Percentiles rank a stretch among this genome's conserved stretches.
Conservation (phyloP, 2,329 filamentous ascomycete genomes). For the Colletotrichum noveboracense region DNA sequence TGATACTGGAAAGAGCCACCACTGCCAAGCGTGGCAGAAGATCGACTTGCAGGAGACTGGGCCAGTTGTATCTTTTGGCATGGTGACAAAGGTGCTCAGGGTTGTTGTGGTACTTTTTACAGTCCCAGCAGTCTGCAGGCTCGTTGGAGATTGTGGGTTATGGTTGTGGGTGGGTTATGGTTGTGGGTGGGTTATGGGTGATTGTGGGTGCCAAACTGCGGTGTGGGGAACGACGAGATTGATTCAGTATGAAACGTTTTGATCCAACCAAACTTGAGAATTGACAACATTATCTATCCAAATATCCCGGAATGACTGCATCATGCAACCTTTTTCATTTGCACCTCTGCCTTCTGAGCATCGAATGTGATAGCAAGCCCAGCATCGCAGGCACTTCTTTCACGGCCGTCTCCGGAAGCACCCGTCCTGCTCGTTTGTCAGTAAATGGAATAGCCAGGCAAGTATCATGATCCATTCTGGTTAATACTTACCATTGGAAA, state of each 20-base stretch:
- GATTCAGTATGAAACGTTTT: no score
- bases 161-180: no score
- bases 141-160: no score
- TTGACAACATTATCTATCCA: background rate
- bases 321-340: background rate
- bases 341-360: background rate
- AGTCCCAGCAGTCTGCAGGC: no score
- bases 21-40: background rate
- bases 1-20: background rate
- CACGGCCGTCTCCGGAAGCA: background rate
- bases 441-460: background rate
- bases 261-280: no score
- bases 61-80: background rate
- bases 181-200: no score
- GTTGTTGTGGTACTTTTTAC: no score
- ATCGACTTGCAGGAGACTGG: background rate
- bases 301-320: background rate
- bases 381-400: background rate
- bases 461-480: background rate
- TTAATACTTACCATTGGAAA: constrained; percentile 49
- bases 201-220: no score
- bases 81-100: no score
- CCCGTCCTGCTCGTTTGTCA: background rate
- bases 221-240: no score
- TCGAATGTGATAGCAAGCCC: background rate